Evolutionary conservation across 305 asterid genomes (phyloP).

Genomic region (Solanum hybrid): DNA sequence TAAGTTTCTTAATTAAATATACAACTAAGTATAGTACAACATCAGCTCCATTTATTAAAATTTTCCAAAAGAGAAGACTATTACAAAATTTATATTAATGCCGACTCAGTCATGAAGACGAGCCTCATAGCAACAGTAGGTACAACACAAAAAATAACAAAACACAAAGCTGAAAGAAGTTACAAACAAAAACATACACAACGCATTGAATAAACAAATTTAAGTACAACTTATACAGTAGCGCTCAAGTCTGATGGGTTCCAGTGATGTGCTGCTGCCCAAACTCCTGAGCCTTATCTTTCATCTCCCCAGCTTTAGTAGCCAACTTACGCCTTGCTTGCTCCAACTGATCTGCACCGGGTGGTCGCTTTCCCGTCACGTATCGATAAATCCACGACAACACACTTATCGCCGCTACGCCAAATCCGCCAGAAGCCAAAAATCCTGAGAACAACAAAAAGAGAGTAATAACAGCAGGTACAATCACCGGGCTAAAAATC

Average conservation of each 20-base stretch:
- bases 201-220: neutral
- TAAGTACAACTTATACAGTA: neutral
- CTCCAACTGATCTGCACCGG: slow-evolving; percentile 41
- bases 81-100: neutral
- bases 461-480: slow-evolving; percentile 45
- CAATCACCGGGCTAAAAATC: slow-evolving; percentile 76
- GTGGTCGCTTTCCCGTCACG: slow-evolving; percentile 48
- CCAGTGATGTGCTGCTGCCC: slow-evolving; percentile 7
- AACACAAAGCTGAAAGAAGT: neutral
- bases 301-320: slow-evolving; percentile 34
- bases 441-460: slow-evolving; percentile 43
- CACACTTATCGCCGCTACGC: slow-evolving; percentile 58
- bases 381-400: slow-evolving; percentile 64
- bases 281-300: slow-evolving; percentile 22
- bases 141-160: neutral
- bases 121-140: neutral
- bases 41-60: neutral
- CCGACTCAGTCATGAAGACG: neutral
- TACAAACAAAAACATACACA: neutral
- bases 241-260: neutral
- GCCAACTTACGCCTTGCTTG: slow-evolving; percentile 27
- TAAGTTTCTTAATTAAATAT: neutral
- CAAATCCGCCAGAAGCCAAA: slow-evolving; percentile 66
- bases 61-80: neutral
- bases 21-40: neutral